Base-by-base conservation (phyloP, 306 rosid species). In the Dalbergia oliveri region DNA sequence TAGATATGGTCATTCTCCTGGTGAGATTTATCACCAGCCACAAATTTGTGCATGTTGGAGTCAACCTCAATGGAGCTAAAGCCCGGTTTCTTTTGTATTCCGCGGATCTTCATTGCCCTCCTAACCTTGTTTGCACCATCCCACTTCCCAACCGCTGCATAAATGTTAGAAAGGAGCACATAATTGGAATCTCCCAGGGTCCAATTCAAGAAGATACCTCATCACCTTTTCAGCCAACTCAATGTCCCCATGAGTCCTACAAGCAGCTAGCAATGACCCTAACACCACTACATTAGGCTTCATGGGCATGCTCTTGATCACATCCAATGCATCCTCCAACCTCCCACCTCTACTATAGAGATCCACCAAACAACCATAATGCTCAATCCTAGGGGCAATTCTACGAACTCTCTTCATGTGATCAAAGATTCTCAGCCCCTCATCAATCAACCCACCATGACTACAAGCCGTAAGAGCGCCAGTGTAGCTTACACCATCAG, bases 211-310 rank as follows among this genome's bases (percentile, higher is more conserved):
- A 37, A 92, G 86, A 82, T 81, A 79, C 16, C 83, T 86, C 89
- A 87, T 92, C 53, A 93, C 83, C 11, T 90, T 92, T 88, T 94
- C 97, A 73, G 97, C 99, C 56, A 94, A 81, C 14, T 37, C 62
- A 67, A 94, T 66, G 67, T 94, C 80, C 16, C 94, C 99, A 54
- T 68, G 81, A 78, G 87, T 89, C 76, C 97, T 86, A 81, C 97
- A 94, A 16, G 97, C 94, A 51, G 99, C 99, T 15, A 93, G 86
- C 88, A 92, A 86, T 43, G 99, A 94, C 76, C 99, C 99, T 66
- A 94, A 44, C 10, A 94, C 90, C 69, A 93, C 93, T 85, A 90
- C 95, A 73, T 94, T 92, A 8, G 97, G 99, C 84, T 87, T 90
- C 94, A 94, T 75, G 10, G 97, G 91, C 98, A 94, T 92, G 6